Evolutionary conservation across 1,284 basidiomycete species (phyloP), one percentile per base, ranked within the genome.

Genomic region (Puccinia coronata): DNA sequence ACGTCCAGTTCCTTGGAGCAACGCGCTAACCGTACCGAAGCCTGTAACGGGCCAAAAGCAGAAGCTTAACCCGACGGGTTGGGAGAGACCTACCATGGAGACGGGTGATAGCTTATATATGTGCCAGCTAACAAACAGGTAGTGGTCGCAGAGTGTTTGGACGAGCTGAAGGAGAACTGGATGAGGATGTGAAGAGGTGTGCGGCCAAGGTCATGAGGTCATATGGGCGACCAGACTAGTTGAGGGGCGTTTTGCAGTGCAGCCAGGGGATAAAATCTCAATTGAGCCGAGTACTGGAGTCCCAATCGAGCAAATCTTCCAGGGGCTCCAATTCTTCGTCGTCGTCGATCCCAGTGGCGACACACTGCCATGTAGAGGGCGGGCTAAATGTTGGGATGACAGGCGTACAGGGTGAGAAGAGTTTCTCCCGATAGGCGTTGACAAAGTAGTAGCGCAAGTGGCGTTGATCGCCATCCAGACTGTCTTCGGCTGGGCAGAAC

Each of bases 251-350:
- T 6, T 16, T 63, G 18, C n/a, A 39, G 23, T 2, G 16, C n/a
- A n/a, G n/a, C n/a, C n/a, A n/a, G 16, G 20, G 25, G 36, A 31
- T 14, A 39, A 39, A 63, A 41, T 14, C 34, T 63, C 36, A 63
- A 41, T 23, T 39, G 14, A 2, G 36, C 16, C 67, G 67, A 51
- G 67, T 70, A 43, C 28, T 70, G 25, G 67, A 70, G 28, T 70
- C 67, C 67, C 67, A 70, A 34, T 70, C 67, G n/a, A 70, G 67
- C 28, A 70, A n/a, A n/a, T 70, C 67, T 51, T 70, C 67, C 39
- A 70, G 31, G 23, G 67, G 67, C 49, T 70, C 67, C 18, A 70
- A 34, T n/a, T n/a, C n/a, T 23, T 23, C 43, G 23, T 31, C 67
- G 12, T 47, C 67, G 28, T 49, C 67, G 3, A 49, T 36, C 20